Evolutionary conservation across 768 basidiomycete species (phyloP), one percentile per base, ranked within the genome.

Genomic region (Lactifluus pinguis): DNA sequence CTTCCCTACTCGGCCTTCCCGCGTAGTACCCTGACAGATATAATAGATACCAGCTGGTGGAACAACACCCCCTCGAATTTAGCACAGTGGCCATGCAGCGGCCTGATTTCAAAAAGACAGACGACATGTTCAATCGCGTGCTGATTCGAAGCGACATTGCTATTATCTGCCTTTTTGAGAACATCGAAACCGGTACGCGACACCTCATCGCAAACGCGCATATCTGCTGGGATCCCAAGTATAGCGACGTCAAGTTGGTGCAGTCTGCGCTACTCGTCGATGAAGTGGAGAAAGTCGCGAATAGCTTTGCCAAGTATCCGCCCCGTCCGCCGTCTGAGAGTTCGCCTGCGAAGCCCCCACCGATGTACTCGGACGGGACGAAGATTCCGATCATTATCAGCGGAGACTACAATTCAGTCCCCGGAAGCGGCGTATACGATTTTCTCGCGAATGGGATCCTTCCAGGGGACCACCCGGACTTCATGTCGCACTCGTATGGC

Each of bases 101-200:
- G 30, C 83, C 87, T 53, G 93, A 95, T 71, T 92, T 94, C 76
- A 92, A 93, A 79, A 93, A 94, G 76, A 95, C 93, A 17, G 94
- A 98, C 69, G 95, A 98, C 76, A 95, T 98, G 94, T 98, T 98
- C 82, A 98, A 98, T 70, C 92, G 97, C 36, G 93, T 98, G 57
- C 82, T 98, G 67, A 88, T 89, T 63, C 91, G 92, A 71, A 95
- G 98, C 73, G 84, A 98, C 69, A 90, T 98, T 65, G 93, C 93
- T 49, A 84, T 93, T 65, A 77, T 95, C 59, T 84, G 85, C 67
- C 80, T 92, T 34, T 79, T 98, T 69, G 97, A 99, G 76, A 87
- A 89, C 73, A 83, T 82, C 62, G 80, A 83, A 44, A 91, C 94
- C 0, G 94, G 94, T 45, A 86, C 93, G 13, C 85, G 95, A 15